Percentiles rank a stretch among this genome's conserved stretches.
phyloP scores from a whole-genome alignment of 2,329 filamentous ascomycete species.

The Torrubiellomyces zombiae region DNA sequence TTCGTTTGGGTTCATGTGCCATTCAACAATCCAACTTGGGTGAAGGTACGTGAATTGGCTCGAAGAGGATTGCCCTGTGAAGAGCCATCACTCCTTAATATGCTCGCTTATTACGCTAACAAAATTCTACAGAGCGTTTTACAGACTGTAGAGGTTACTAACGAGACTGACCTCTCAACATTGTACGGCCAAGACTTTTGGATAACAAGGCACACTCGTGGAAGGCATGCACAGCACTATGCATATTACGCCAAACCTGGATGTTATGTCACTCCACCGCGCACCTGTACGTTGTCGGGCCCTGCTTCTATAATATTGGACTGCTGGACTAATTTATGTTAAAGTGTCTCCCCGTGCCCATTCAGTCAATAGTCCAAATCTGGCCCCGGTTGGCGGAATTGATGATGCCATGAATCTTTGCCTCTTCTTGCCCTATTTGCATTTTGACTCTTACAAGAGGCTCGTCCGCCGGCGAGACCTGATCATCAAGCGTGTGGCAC shows the following conservation, averaged over 20 bases:
- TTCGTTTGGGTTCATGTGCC: conserved; percentile 43
- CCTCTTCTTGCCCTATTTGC: conserved; percentile 41
- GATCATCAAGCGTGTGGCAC: conserved; percentile 31
- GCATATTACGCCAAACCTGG: conserved; percentile 31
- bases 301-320: not conserved
- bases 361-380: conserved; percentile 12
- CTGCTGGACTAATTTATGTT: not conserved
- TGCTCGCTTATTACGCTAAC: no score
- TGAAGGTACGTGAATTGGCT: conserved; percentile 30
- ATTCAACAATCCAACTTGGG: conserved; percentile 41
- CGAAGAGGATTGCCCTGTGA: not conserved
- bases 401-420: conserved; percentile 24
- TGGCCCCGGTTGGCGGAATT: conserved; percentile 11
- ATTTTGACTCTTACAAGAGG: conserved; percentile 46
- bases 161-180: conserved; percentile 19
- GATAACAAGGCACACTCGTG: conserved; percentile 29
- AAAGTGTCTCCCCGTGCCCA: conserved; percentile 20
- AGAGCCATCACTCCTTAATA: no score
- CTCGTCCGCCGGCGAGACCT: conserved; percentile 38
- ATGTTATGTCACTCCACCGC: conserved; percentile 26
- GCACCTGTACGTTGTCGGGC: conserved; percentile 12
- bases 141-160: conserved; percentile 22
- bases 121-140: conserved; percentile 28
- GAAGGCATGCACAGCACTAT: conserved; percentile 31
- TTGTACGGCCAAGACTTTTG: conserved; percentile 31